These are phyloP conservation scores for Fraxinus xanthoxyloides DNA, from an alignment of 305 asterid genomes.

Conservation along the genomic window DNA sequence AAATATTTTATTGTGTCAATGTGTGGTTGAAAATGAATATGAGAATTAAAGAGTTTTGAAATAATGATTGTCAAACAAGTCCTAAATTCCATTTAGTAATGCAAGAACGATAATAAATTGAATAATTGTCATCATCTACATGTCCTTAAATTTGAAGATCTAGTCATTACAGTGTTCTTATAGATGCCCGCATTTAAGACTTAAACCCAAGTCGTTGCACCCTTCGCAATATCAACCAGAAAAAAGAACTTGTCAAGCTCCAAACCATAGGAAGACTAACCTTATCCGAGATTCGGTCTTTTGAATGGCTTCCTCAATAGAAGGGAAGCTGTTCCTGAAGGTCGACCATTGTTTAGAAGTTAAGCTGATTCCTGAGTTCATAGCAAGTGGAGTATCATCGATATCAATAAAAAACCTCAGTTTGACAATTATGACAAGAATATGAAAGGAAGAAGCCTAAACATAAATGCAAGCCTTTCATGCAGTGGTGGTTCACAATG, in stretches of 20 bases:
- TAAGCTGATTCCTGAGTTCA: constrained; percentile 51
- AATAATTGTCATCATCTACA: not conserved
- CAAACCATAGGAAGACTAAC: constrained; percentile 30
- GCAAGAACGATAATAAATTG: not conserved
- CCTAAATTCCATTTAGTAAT: not conserved
- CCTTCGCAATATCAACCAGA: not conserved
- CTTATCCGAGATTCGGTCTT: constrained; percentile 44
- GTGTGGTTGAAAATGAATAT: too few relatives aligned
- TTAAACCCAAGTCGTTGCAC: not conserved
- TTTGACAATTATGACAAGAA: not conserved
- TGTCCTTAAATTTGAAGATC: not conserved
- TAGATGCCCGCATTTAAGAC: not conserved
- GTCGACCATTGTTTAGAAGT: constrained; percentile 56
- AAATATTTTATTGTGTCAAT: too few relatives aligned
- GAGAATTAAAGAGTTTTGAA: too few relatives aligned
- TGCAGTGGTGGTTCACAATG: not conserved
- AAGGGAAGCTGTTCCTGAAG: constrained; percentile 47
- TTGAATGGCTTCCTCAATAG: constrained; percentile 54
- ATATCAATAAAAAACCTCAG: constrained; percentile 5
- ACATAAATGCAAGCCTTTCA: constrained; percentile 2
- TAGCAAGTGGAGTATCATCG: constrained; percentile 19
- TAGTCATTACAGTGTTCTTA: not conserved
- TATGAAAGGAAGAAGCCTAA: constrained; percentile 15
- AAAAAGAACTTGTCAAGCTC: not conserved
- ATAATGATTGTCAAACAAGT: too few relatives aligned